Evolutionary conservation across 163 green algal genomes (phyloP), one percentile per base, ranked within the genome.

Genomic region (Scenedesmus sp.): DNA sequence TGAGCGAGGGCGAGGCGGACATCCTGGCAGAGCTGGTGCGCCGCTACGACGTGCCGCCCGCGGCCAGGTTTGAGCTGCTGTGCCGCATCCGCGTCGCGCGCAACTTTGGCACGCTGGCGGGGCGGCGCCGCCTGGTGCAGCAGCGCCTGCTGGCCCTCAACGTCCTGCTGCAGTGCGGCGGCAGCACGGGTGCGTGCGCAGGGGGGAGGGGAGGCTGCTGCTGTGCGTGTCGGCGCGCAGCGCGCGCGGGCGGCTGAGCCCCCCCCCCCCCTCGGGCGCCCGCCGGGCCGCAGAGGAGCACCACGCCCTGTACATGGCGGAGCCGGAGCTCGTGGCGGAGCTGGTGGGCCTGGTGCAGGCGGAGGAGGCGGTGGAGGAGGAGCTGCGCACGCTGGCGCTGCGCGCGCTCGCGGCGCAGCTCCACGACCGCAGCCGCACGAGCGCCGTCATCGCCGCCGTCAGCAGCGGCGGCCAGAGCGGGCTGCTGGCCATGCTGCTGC

Each of bases 121-220:
- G 84, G 1, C 82, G 91, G 11, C 85, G 86, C 0, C 39, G 82
- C 17, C 71, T 88, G 31, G 78, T 96, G 22, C 50, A 62, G 22
- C 63, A 90, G 24, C 92, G 94, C 39, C 87, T 98, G 34, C 72
- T 96, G 70, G 90, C 94, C 18, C 92, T 95, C 60, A 90, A 88
- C 51, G 84, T 93, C 2, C 26, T 85, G 29, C 63, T 85, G 39
- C 73, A 80, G 54, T 70, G 66, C 74, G 79, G 72, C 42, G 73
- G 73, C 22, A 44, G 22, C 31, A 47, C 73, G 42, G 72, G 72
- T 82, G 33, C 34, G 78, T 48, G 20, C 4, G 4, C 24, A 45
- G n/a, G n/a, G n/a, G n/a, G n/a, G n/a, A n/a, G n/a, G n/a, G n/a
- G n/a, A n/a, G n/a, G n/a, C n/a, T n/a, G n/a, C n/a, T n/a, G n/a